Evolutionary conservation across 208 protist species (phyloP).

Genomic region (Wallacemonas sp.): DNA sequence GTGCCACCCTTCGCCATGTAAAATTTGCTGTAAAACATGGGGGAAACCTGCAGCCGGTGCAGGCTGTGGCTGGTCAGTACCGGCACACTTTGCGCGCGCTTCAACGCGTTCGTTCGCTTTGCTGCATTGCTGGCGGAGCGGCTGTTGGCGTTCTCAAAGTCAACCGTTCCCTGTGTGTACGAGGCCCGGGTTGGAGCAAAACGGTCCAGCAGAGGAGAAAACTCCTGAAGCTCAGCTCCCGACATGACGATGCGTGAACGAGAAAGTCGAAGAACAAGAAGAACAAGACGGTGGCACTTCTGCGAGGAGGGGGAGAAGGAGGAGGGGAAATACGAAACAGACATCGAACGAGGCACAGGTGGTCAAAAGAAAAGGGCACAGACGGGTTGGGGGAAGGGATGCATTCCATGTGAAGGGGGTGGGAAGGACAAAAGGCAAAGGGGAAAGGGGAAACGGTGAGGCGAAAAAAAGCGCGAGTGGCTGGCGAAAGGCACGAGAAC

Average conservation of each 20-base stretch:
- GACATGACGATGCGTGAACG: background rate
- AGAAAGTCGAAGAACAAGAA: background rate
- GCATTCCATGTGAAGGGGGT: background rate
- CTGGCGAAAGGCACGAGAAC: too few relatives aligned
- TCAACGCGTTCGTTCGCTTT: background rate
- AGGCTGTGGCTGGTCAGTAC: constrained; percentile 28
- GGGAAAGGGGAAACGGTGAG: too few relatives aligned
- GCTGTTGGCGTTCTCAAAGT: background rate
- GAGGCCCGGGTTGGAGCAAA: constrained; percentile 35
- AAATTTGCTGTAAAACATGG: constrained; percentile 45
- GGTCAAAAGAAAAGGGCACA: too few relatives aligned
- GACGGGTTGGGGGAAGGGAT: background rate
- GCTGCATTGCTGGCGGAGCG: background rate
- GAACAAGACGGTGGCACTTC: background rate
- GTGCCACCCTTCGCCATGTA: constrained; percentile 64
- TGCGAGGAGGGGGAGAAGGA: too few relatives aligned
- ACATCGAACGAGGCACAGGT: too few relatives aligned
- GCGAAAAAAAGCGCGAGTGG: too few relatives aligned
- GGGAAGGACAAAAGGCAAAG: background rate
- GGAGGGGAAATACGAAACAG: too few relatives aligned
- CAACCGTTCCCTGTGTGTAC: constrained; percentile 22
- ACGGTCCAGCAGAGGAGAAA: constrained; percentile 8
- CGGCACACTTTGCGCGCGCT: constrained; percentile 36
- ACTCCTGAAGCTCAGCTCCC: background rate
- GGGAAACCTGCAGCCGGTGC: constrained; percentile 37